Conservation (phyloP, 805 yeast species). For the Phaffomyces antillensis region DNA sequence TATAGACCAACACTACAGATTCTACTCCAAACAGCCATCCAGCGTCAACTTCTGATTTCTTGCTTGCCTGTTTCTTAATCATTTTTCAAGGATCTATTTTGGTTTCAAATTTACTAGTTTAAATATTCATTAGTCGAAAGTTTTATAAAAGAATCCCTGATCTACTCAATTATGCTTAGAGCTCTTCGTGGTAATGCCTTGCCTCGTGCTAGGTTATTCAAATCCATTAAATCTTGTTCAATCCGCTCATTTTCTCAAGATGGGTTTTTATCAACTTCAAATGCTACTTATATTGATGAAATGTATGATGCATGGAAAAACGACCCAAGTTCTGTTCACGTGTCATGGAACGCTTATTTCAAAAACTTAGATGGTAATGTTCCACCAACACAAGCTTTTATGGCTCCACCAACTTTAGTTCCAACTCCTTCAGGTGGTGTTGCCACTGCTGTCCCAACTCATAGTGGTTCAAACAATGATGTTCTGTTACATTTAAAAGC, state of each 20-base stretch:
- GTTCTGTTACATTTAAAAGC: constrained; percentile 87
- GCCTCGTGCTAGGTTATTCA: constrained; percentile 19
- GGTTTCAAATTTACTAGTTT: too few relatives aligned
- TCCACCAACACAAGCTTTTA: constrained; percentile 70
- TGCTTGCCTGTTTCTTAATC: too few relatives aligned
- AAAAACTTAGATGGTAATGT: constrained; percentile 72
- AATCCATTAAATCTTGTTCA: constrained; percentile 8
- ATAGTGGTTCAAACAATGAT: constrained; percentile 38
- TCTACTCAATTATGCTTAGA: constrained; percentile 15
- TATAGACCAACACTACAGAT: too few relatives aligned
- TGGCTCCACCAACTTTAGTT: constrained; percentile 86
- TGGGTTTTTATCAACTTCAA: constrained; percentile 73
- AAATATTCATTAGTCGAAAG: background rate
- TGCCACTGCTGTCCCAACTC: constrained; percentile 47
- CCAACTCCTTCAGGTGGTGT: constrained; percentile 78
- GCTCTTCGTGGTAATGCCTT: constrained; percentile 19
- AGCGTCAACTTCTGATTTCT: too few relatives aligned
- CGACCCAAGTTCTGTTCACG: constrained; percentile 89
- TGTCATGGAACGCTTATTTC: constrained; percentile 96
- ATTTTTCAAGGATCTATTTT: too few relatives aligned
- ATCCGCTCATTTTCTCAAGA: constrained; percentile 33
- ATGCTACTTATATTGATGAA: constrained; percentile 92
- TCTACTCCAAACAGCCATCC: too few relatives aligned
- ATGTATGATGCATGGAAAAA: constrained; percentile 93
- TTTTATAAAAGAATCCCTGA: background rate